Conservation (phyloP, 2,329 filamentous ascomycete genomes). For the Claviceps pusilla region DNA sequence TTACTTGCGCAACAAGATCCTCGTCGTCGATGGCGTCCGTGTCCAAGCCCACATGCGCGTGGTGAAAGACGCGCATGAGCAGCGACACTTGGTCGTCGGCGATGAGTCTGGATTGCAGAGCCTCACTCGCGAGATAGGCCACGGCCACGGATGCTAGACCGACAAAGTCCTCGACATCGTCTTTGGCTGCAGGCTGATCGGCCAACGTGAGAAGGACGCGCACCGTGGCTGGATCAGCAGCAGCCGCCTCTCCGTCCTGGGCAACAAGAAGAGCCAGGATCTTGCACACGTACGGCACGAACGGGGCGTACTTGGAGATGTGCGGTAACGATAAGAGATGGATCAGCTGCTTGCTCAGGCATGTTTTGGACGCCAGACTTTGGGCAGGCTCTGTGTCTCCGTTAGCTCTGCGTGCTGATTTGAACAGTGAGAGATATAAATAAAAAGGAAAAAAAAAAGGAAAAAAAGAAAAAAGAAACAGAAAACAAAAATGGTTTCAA, state of each 20-base stretch:
- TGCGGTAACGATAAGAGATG: conserved; percentile 32
- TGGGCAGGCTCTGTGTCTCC: conserved; percentile 39
- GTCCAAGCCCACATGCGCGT: conserved; percentile 29
- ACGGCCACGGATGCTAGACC: conserved; percentile 35
- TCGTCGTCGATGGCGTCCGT: conserved; percentile 28
- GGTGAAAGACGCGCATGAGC: conserved; percentile 34
- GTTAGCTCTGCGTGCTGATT: not conserved
- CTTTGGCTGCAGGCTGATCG: conserved; percentile 20
- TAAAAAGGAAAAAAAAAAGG: not conserved
- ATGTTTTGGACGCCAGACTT: conserved; percentile 35
- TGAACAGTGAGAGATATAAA: not conserved
- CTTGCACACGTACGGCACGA: conserved; percentile 40
- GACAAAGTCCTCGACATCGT: conserved; percentile 40
- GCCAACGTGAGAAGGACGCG: conserved; percentile 36
- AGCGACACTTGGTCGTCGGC: conserved; percentile 21
- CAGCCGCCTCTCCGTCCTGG: conserved; percentile 33
- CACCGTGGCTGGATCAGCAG: conserved; percentile 32
- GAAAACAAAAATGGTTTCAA: too few relatives aligned
- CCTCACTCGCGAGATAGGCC: conserved; percentile 39
- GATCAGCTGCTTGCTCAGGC: conserved; percentile 34
- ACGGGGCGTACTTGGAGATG: conserved; percentile 24
- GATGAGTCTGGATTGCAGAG: conserved; percentile 35
- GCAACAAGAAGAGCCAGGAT: conserved; percentile 37
- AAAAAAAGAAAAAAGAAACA: too few relatives aligned
- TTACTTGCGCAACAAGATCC: conserved; percentile 28